Evolutionary conservation across 805 yeast species (phyloP), one percentile per base, ranked within the genome.

Genomic region (Candida pseudofarinosa): DNA sequence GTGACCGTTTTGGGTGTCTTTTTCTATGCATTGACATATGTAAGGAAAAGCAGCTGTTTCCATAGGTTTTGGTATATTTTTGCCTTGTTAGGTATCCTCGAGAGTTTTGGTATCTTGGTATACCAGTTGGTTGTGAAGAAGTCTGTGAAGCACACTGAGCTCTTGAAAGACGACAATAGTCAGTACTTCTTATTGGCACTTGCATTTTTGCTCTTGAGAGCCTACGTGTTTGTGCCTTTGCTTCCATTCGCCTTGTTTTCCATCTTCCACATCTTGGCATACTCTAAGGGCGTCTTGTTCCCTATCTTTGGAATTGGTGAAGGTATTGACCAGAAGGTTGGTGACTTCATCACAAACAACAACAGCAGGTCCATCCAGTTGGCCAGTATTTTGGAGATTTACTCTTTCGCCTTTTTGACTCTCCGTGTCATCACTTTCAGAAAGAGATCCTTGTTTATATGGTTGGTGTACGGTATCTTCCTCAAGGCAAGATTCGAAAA

Each of bases 201-300:
- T 81, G 80, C 64, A 75, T 55, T 48, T 35, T 54, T 69, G 31
- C 37, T 77, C 4, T 58, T 81, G 44, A 76, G 88, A 51, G 80
- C 83, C 37, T 78, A 74, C 46, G 76, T 78, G 48, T 62, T 78
- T 28, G 58, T 86, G 42, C 76, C 95, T 2, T 66, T 84, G 48
- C 60, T 82, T 18, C 95, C 97, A 42, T 88, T 85, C 58, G 69
- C 79, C 37, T 68, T 86, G 43, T 90, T 85, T 62, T 83, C 97
- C 5, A 58, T 81, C 15, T 89, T 91, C 79, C 97, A 90, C 60
- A 81, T 80, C 8, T 69, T 89, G 55, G 81, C 84, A 15, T 91
- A 87, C 67, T 50, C 76, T 42, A 79, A 84, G 52, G 73, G 80
- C 34, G 76, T 73, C 49, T 50, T 91, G 43, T 69, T 90, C 40